Percentiles rank a stretch among this genome's conserved stretches.
These are phyloP conservation scores for Chlorophyllum brunneum DNA, from an alignment of 768 basidiomycete species.

Conservation along the genomic window DNA sequence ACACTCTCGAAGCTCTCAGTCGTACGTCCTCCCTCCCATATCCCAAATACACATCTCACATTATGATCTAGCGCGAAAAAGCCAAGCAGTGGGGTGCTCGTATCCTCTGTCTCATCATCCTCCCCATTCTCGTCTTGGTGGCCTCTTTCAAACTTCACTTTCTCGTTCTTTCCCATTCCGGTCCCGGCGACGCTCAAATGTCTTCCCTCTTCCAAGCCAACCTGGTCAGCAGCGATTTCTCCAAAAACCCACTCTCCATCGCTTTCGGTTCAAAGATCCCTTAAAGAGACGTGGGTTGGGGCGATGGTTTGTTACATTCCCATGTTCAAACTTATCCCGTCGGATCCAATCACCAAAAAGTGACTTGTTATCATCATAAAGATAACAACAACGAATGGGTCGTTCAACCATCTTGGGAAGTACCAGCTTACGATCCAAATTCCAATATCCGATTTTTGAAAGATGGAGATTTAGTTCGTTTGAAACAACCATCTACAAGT, in stretches of 20 bases:
- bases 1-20: slow-evolving; percentile 92
- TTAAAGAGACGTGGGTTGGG: slow-evolving; percentile 96
- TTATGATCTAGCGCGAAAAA: slow-evolving; percentile 67
- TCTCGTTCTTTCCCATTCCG: slow-evolving; percentile 87
- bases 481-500: slow-evolving; percentile 77
- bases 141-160: slow-evolving; percentile 97
- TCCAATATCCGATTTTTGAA: slow-evolving; percentile 67
- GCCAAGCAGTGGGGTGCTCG: slow-evolving; percentile 88
- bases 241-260: slow-evolving; percentile 86
- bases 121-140: slow-evolving; percentile 93
- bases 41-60: background rate
- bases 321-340: slow-evolving; percentile 94
- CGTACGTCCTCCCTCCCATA: slow-evolving; percentile 43
- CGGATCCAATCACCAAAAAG: slow-evolving; percentile 92
- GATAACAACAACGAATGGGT: slow-evolving; percentile 95
- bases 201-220: slow-evolving; percentile 98
- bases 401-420: slow-evolving; percentile 79
- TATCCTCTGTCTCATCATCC: slow-evolving; percentile 76
- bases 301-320: slow-evolving; percentile 94
- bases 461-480: slow-evolving; percentile 75
- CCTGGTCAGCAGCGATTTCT: slow-evolving; percentile 90
- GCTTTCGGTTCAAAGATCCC: slow-evolving; percentile 89
- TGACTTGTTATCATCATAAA: slow-evolving; percentile 99
- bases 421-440: slow-evolving; percentile 60
- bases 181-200: slow-evolving; percentile 98